These are phyloP conservation scores for Tulasnella sp. DNA, from an alignment of 768 basidiomycete genomes.

Conservation along the genomic window DNA sequence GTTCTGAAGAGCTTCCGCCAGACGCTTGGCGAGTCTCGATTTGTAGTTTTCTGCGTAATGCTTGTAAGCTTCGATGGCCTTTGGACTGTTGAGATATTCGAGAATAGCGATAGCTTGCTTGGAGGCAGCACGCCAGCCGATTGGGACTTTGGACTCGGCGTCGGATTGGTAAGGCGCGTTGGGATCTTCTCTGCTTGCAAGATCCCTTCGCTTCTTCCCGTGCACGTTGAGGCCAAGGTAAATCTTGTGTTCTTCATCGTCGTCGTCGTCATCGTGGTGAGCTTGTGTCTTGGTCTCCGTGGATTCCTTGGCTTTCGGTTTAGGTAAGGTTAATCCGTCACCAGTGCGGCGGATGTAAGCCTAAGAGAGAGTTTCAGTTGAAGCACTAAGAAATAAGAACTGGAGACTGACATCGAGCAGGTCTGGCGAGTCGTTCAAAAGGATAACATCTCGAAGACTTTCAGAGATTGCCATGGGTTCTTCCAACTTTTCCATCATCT, in stretches of 20 bases:
- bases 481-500: conserved; percentile 36
- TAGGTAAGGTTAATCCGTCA: conserved; percentile 32
- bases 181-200: conserved; percentile 52
- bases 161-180: conserved; percentile 37
- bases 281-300: conserved; percentile 29
- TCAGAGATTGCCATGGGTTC: background rate
- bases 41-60: conserved; percentile 47
- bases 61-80: conserved; percentile 51
- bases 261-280: conserved; percentile 41
- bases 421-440: conserved; percentile 45
- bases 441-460: conserved; percentile 36
- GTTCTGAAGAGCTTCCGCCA: conserved; percentile 43
- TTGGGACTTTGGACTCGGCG: conserved; percentile 31
- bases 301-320: conserved; percentile 33
- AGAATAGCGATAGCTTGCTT: conserved; percentile 36
- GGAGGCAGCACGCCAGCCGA: conserved; percentile 48
- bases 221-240: conserved; percentile 62
- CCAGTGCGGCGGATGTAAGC: conserved; percentile 57
- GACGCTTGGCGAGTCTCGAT: conserved; percentile 44
- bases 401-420: conserved; percentile 46
- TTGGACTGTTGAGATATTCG: conserved; percentile 49
- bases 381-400: background rate
- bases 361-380: background rate
- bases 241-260: conserved; percentile 32
- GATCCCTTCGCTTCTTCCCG: conserved; percentile 57